Evolutionary conservation across 352 stramenopile genomes (phyloP), one percentile per base, ranked within the genome.

Genomic region (Aphanomyces invadans): DNA sequence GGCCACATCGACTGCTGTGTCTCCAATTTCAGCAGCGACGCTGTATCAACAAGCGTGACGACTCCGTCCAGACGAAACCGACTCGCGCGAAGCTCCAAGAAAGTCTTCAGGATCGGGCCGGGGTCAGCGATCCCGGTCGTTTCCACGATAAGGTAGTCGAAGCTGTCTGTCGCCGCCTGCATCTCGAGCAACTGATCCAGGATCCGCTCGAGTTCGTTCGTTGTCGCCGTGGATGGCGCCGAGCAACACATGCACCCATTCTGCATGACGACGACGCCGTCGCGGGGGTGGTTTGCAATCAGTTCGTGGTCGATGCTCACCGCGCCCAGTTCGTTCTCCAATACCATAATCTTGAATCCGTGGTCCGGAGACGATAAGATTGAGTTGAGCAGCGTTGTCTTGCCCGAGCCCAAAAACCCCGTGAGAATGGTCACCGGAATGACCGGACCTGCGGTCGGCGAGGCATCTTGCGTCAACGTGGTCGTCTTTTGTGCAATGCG

Each of bases 201-300:
- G 69, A 98, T 96, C 17, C 90, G 85, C 70, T 98, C 89, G 0
- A 99, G 76, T 28, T 89, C 80, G 48, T 90, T 96, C 48, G 86
- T 78, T 21, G 96, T 90, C 39, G 97, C 78, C 73, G 98, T 95
- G 29, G 89, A 89, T 11, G 90, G 77, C 12, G 98, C 89, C 11
- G 92, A 97, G 76, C 97, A 99, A 81, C 96, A 99, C 70, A 99
- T 97, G 72, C 96, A 99, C 42, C 95, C 95, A 75, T 99, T 99
- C 76, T 98, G 87, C 79, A 99, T 96, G 33, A 95, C 96, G 62
- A 98, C 96, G 52, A 99, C 90, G 63, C 98, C 95, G 69, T 89
- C 80, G 3, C 71, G 59, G 11, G 81, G 70, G 2, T 75, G 46
- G 38, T 68, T 60, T 10, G 39, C 63, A 26, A 76, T 74, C 0